These are phyloP conservation scores for Aspergillus hortae DNA, from an alignment of 2,329 filamentous ascomycete species.

Conservation along the genomic window DNA sequence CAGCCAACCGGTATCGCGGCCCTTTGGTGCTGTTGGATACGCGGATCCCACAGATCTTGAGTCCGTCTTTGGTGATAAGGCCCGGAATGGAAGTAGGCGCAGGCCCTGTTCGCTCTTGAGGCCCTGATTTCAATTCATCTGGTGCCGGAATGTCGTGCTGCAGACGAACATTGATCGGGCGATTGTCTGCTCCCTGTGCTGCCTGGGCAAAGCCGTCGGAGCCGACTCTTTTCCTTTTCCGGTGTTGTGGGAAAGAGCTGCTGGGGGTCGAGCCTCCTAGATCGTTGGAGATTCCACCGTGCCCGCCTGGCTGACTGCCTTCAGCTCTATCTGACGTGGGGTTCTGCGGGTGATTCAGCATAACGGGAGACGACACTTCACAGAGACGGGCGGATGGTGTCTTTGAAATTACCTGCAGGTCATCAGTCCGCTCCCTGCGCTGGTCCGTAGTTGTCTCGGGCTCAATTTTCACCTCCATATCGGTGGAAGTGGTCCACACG, in stretches of 20 bases:
- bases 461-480: background rate
- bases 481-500: background rate
- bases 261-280: background rate
- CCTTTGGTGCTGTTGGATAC: background rate
- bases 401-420: background rate
- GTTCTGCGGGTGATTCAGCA: background rate
- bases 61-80: background rate
- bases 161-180: background rate
- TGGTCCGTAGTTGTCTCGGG: background rate
- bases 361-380: background rate
- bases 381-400: background rate
- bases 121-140: background rate
- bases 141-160: background rate
- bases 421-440: background rate
- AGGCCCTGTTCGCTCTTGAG: background rate
- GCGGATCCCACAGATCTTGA: background rate
- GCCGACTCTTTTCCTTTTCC: background rate
- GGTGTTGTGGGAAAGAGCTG: background rate
- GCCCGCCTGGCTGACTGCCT: background rate
- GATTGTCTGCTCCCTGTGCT: background rate
- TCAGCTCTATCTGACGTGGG: background rate
- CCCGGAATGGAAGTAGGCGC: background rate
- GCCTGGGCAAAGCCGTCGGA: background rate
- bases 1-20: background rate
- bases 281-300: background rate